Percentiles rank a stretch among this genome's conserved stretches.
Conservation (phyloP, 768 basidiomycete genomes). For the Lentinula detonsa region DNA sequence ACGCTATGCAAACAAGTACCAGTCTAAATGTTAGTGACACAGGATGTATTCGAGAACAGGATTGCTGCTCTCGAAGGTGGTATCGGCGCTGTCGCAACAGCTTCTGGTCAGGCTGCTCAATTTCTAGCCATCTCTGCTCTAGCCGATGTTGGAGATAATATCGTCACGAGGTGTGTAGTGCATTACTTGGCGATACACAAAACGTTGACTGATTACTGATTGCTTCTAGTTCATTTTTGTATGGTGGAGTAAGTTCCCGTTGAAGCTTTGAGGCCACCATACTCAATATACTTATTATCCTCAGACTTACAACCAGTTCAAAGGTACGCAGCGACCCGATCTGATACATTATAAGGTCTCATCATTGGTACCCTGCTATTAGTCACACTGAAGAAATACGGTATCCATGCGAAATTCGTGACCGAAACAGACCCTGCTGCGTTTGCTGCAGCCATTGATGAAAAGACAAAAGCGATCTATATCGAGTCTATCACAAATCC, state of each 20-base stretch:
- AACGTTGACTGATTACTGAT: not conserved
- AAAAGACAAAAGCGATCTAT: constrained; percentile 52
- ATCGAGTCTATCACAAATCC: constrained; percentile 63
- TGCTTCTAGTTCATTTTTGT: constrained; percentile 40
- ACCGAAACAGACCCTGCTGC: constrained; percentile 35
- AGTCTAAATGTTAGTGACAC: not conserved
- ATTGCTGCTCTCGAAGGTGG: constrained; percentile 53
- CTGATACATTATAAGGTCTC: not conserved
- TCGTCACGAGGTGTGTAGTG: constrained; percentile 46
- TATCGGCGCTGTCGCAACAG: constrained; percentile 40
- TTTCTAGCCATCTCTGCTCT: constrained; percentile 52
- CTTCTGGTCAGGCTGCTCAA: constrained; percentile 60
- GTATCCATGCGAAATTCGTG: constrained; percentile 52
- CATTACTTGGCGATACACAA: not conserved
- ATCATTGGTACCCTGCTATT: not conserved
- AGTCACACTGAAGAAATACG: constrained; percentile 53
- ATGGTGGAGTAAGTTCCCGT: constrained; percentile 44
- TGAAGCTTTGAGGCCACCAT: not conserved
- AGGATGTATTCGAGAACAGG: constrained; percentile 52
- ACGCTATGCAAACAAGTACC: not conserved
- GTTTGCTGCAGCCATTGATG: constrained; percentile 50
- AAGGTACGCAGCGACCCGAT: constrained; percentile 27
- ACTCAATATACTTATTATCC: not conserved
- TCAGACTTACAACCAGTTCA: constrained; percentile 61
- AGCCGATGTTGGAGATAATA: constrained; percentile 54